Percentiles rank a stretch among this genome's conserved stretches.
phyloP scores from a whole-genome alignment of 805 yeast species.

The Yamadazyma nakazawae region DNA sequence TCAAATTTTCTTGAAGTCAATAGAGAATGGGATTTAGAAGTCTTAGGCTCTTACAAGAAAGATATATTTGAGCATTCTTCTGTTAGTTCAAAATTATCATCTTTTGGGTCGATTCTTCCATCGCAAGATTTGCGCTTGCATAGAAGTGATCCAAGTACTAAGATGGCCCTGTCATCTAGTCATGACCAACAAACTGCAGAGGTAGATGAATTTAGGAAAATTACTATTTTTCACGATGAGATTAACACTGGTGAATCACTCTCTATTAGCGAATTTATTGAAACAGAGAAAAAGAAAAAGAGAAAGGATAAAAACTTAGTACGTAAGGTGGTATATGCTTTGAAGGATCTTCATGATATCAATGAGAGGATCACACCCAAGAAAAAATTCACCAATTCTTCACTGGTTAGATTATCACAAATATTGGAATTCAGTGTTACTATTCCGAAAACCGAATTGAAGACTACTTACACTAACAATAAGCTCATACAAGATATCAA shows the following conservation, averaged over 20 bases:
- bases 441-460: slow-evolving; percentile 8
- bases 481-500: slow-evolving; percentile 10
- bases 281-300: background rate
- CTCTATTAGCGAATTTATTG: background rate
- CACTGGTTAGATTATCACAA: slow-evolving; percentile 9
- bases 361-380: background rate
- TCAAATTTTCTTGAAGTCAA: background rate
- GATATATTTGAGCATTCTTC: background rate
- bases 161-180: no score
- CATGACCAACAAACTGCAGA: background rate
- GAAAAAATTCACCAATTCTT: slow-evolving; percentile 2
- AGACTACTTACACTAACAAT: slow-evolving; percentile 6
- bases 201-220: slow-evolving; percentile 8
- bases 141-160: no score
- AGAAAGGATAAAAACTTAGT: background rate
- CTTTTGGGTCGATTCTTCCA: background rate
- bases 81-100: background rate
- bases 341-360: slow-evolving; percentile 1
- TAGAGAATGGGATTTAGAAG: slow-evolving; percentile 7
- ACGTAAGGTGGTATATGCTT: background rate
- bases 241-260: slow-evolving; percentile 8
- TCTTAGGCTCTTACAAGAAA: slow-evolving; percentile 7
- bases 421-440: slow-evolving; percentile 3
- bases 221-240: slow-evolving; percentile 13
- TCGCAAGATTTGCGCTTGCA: no score